Percentiles rank a stretch among this genome's conserved stretches.
Conservation (phyloP, 2,329 filamentous ascomycete species). For the Emericellopsis atlantica region DNA sequence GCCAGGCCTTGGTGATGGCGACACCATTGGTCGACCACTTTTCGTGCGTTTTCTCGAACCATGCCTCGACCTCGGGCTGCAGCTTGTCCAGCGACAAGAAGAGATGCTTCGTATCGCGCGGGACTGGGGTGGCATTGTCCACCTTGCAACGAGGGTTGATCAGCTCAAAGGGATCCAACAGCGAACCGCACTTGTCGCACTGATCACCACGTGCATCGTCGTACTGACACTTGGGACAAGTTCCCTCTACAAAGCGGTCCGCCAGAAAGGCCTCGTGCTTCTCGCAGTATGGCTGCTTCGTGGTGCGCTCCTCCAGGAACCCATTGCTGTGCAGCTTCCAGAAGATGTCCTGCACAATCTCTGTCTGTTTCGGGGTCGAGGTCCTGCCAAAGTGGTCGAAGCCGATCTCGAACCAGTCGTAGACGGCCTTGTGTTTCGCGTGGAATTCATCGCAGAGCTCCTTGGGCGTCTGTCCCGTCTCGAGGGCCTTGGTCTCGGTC, state of each 20-base stretch:
- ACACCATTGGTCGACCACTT: constrained; percentile 65
- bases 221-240: constrained; percentile 62
- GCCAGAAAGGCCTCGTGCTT: constrained; percentile 65
- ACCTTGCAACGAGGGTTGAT: constrained; percentile 87
- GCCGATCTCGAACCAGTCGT: constrained; percentile 90
- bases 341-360: constrained; percentile 90
- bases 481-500: constrained; percentile 88
- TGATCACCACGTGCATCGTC: constrained; percentile 61
- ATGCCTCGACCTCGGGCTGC: constrained; percentile 63
- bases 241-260: constrained; percentile 76
- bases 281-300: constrained; percentile 84
- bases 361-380: constrained; percentile 76
- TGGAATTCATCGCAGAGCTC: constrained; percentile 90
- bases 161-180: constrained; percentile 61
- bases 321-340: constrained; percentile 77
- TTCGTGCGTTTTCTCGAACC: constrained; percentile 65
- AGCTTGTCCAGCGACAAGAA: constrained; percentile 80
- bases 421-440: constrained; percentile 77
- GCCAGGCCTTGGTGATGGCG: constrained; percentile 68
- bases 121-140: constrained; percentile 69
- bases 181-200: constrained; percentile 61
- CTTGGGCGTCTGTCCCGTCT: constrained; percentile 70
- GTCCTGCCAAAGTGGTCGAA: constrained; percentile 96
- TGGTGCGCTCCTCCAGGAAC: constrained; percentile 75
- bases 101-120: constrained; percentile 76